Evolutionary conservation across 129 eudicot species (phyloP), one percentile per base, ranked within the genome.

Genomic region (Saussurea involucrata): DNA sequence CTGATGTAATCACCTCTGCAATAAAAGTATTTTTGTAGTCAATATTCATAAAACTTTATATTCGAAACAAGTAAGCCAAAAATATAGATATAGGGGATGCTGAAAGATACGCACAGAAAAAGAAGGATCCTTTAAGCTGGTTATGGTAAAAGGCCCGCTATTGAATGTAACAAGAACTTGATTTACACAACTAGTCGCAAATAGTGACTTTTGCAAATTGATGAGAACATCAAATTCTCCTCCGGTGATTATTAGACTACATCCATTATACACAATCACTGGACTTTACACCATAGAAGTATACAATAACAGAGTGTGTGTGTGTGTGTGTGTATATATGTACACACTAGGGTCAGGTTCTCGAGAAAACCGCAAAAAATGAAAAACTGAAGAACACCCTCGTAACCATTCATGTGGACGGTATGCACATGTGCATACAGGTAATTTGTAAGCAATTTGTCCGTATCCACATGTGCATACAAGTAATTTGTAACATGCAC

Each of bases 1-100:
- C 98, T 66, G 97, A 91, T 55, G 98, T 94, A 83, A 94, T 94
- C 78, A 94, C 98, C 94, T 94, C 98, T 94, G 96, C 84, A 82
- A 49, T 6, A 34, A 81, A 73, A 67, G 71, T 21, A 68, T 73
- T 15, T 28, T 1, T 34, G 53, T 6, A 5, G 18, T 24, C 40
- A 81, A 77, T 37, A 36, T 18, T 74, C 25, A 17, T 7, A 69
- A 42, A 25, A 72, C 49, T 4, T 20, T 22, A 68, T 10, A 40
- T 49, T 37, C 21, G 2, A 80, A 66, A 55, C 22, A 70, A 65
- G 24, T 40, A 78, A 78, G 63, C 53, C 42, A 32, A 71, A 71
- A 4, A 11, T 33, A 24, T 15, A 78, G 13, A 46, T 29, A 55
- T 22, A 70, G 3, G 18, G 11, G 7, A 70, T 70, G 75, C 18